These are phyloP conservation scores for Pythium rishiriense DNA, from an alignment of 352 stramenopile species.

Conservation along the genomic window DNA sequence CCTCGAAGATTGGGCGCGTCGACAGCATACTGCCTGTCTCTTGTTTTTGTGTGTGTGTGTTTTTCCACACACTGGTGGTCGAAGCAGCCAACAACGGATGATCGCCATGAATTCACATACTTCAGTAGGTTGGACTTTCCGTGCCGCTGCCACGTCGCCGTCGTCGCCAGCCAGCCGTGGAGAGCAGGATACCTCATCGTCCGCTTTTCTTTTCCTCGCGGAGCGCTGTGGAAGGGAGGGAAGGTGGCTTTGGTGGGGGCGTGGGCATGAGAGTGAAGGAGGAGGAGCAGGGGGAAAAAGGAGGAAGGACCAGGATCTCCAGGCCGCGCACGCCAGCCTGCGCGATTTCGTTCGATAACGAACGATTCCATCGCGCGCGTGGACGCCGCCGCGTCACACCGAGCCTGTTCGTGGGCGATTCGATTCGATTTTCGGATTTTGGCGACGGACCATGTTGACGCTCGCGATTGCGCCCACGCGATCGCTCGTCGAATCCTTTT, in stretches of 20 bases:
- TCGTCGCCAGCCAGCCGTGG: conserved; percentile 4
- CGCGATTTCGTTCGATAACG: conserved; percentile 1
- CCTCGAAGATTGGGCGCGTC: conserved; percentile 7
- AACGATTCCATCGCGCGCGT: not conserved
- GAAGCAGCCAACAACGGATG: conserved; percentile 18
- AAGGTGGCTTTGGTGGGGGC: too few species aligned
- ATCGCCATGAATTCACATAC: too few species aligned
- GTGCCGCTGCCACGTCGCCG: conserved; percentile 4
- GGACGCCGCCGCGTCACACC: too few species aligned
- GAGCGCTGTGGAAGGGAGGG: too few species aligned
- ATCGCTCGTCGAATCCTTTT: not conserved
- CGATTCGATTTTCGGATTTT: not conserved
- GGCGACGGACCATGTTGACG: not conserved
- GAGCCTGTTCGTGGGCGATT: too few species aligned
- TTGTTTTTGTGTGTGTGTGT: too few species aligned
- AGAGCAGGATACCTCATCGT: not conserved
- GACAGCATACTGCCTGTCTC: conserved; percentile 3
- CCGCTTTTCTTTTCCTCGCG: too few species aligned
- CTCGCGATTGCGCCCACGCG: conserved; percentile 3
- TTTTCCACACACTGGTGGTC: conserved; percentile 14
- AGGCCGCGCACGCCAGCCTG: not conserved
- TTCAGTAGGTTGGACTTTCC: conserved; percentile 11
- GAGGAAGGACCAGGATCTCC: too few species aligned
- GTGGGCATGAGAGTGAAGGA: too few species aligned
- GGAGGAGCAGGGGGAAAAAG: too few species aligned